Evolutionary conservation across 805 yeast species (phyloP).

Genomic region (Kluyveromyces nonfermentans): DNA sequence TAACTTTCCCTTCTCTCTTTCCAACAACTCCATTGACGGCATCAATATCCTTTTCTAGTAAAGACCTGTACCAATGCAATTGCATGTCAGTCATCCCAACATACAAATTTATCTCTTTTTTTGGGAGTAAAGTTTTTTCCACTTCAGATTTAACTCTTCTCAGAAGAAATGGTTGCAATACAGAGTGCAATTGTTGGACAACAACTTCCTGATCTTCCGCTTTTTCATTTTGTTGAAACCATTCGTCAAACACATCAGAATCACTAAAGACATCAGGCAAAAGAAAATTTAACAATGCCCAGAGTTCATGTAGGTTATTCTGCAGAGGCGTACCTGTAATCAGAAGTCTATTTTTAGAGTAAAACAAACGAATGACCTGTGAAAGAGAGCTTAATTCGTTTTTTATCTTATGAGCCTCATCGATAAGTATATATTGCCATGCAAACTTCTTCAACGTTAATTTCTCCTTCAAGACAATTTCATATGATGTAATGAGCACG

Average conservation of each 20-base stretch:
- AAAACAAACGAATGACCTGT: conserved; percentile 82
- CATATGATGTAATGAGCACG: conserved; percentile 84
- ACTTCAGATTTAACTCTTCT: conserved; percentile 91
- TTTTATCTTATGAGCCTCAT: conserved; percentile 94
- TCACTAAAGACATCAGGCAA: conserved; percentile 94
- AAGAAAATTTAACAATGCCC: conserved; percentile 88
- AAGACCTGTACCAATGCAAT: conserved; percentile 77
- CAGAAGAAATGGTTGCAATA: conserved; percentile 75
- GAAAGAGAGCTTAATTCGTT: conserved; percentile 89
- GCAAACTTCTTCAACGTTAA: conserved; percentile 65
- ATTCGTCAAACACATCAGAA: conserved; percentile 78
- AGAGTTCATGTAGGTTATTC: conserved; percentile 87
- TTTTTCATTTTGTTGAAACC: conserved; percentile 53
- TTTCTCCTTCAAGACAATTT: conserved; percentile 88
- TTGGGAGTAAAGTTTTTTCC: conserved; percentile 82
- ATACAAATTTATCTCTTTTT: conserved; percentile 80
- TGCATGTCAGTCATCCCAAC: conserved; percentile 97
- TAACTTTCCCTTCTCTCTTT: conserved; percentile 84
- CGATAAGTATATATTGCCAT: conserved; percentile 92
- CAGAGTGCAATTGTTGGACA: conserved; percentile 81
- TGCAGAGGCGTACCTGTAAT: conserved; percentile 97
- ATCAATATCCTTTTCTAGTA: conserved; percentile 86
- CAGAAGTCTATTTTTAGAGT: conserved; percentile 72
- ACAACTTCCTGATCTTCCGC: conserved; percentile 66
- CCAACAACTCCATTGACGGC: conserved; percentile 97